Evolutionary conservation across 208 protist genomes (phyloP), one percentile per base, ranked within the genome.

Genomic region (Leishmania gerbilli): DNA sequence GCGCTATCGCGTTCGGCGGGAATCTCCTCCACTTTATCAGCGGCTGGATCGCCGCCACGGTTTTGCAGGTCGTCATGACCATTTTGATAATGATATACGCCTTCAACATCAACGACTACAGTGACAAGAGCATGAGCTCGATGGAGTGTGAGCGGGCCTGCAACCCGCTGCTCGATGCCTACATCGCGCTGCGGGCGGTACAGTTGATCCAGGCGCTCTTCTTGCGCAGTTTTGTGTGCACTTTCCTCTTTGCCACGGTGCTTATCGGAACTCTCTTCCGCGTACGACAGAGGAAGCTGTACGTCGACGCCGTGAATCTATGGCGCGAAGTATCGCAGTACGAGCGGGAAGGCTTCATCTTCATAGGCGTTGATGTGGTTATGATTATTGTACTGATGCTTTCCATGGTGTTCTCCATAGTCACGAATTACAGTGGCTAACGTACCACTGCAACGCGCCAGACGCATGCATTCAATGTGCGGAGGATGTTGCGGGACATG

Each of bases 81-180:
- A 91, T 97, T 27, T 82, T 95, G 49, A 82, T 87, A 8, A 84
- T 95, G 83, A 91, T 95, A 40, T 95, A 93, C 74, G 89, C 91
- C 67, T 91, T 97, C 77, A 95, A 91, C 81, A 88, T 97, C 60
- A 90, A 91, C 42, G 93, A 97, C 81, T 95, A 93, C 79, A 89
- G 88, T 62, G 93, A 97, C 67, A 92, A 93, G 77, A 90, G 82
- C 53, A 82, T 92, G 74, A 92, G 87, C 71, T 90, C 92, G 68
- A 90, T 95, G 86, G 91, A 97, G 86, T 95, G 91, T 75, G 93
- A 97, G 81, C 89, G 93, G 11, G 81, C 88, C 58, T 90, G 89
- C 76, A 97, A 97, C 78, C 91, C 91, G n/a, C 27, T 97, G 17
- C 53, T 95, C 27, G 92, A 97, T 71, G 87, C 87, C 2, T 95